Percentiles rank a stretch among this genome's conserved stretches.
Conservation (phyloP, 768 basidiomycete species). For the Suillus lakei region DNA sequence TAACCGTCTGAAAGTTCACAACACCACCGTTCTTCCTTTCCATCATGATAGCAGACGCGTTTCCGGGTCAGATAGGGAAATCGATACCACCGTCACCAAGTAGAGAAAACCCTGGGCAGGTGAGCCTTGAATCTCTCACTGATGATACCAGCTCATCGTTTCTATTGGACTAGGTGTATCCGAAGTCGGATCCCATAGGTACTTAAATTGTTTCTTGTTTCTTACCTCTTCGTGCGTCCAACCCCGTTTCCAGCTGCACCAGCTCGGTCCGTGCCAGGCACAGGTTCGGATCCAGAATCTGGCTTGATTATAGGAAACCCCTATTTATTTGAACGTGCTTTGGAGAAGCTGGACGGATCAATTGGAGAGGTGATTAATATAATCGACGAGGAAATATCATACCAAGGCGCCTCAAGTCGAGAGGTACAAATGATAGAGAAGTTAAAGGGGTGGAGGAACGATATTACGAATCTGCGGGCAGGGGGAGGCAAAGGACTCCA, state of each 20-base stretch:
- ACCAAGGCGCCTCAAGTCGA: slow-evolving; percentile 38
- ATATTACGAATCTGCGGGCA: slow-evolving; percentile 39
- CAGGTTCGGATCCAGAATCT: slow-evolving; percentile 23
- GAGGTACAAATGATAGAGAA: slow-evolving; percentile 42
- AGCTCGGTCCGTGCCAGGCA: slow-evolving; percentile 22
- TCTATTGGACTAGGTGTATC: slow-evolving; percentile 45
- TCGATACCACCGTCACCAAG: slow-evolving; percentile 50
- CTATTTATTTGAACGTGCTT: slow-evolving; percentile 46
- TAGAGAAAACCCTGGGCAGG: slow-evolving; percentile 52
- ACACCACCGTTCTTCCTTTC: background rate
- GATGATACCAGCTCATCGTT: background rate
- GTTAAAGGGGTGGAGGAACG: slow-evolving; percentile 47
- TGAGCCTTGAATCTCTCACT: slow-evolving; percentile 16
- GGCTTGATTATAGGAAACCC: slow-evolving; percentile 49
- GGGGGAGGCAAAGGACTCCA: background rate
- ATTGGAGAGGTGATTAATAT: slow-evolving; percentile 48
- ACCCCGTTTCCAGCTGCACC: slow-evolving; percentile 25
- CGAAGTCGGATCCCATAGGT: slow-evolving; percentile 49
- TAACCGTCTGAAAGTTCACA: background rate
- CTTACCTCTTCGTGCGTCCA: background rate
- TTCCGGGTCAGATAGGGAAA: slow-evolving; percentile 37
- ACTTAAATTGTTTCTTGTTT: background rate
- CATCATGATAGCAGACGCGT: slow-evolving; percentile 43
- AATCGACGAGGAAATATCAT: slow-evolving; percentile 47
- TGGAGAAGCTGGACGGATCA: slow-evolving; percentile 49